Evolutionary conservation across 1,284 basidiomycete species (phyloP), one percentile per base, ranked within the genome.

Genomic region (Dichomitus squalens): DNA sequence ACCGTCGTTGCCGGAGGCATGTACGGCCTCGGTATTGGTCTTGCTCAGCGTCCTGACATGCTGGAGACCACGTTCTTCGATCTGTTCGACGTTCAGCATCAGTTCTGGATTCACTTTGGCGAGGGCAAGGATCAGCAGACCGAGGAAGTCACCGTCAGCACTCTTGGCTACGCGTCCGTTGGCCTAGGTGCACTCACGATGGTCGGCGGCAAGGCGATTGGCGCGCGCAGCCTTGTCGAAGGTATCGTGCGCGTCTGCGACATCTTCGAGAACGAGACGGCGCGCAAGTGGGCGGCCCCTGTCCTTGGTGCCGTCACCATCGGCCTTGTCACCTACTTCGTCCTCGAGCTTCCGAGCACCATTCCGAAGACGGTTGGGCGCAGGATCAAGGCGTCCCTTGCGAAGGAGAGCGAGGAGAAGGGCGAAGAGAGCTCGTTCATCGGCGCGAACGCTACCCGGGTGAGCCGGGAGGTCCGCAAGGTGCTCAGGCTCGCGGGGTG

Each of bases 341-440:
- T 98, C 53, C 76, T 93, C 65, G 96, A 98, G 69, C 82, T 99
- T 25, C 97, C 97, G 0, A 85, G 80, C 68, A 88, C 93, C 3
- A 90, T 99, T 60, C 97, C 97, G n/a, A 83, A 87, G 61, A 98
- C 95, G 33, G 84, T 98, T 57, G 95, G 95, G 2, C 83, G 93
- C 55, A 82, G 92, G 49, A 83, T 93, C 58, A 84, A 82, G 65
- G 76, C 84, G 1, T 79, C 84, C 14, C 78, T 94, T 14, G 67
- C 79, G 59, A 78, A 68, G 67, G 78, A 70, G 36, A 68, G 72
- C 23, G 72, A 73, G 52, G 72, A 74, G 18, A 63, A 68, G 12
- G 72, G 73, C 25, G 77, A 79, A 54, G 77, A 80, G 23, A 73
- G 79, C 21, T 69, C 76, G 29, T 97, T 91, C 68, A 78, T 88